Conservation (phyloP, 768 basidiomycete species). For the Pleurotus platypus region DNA sequence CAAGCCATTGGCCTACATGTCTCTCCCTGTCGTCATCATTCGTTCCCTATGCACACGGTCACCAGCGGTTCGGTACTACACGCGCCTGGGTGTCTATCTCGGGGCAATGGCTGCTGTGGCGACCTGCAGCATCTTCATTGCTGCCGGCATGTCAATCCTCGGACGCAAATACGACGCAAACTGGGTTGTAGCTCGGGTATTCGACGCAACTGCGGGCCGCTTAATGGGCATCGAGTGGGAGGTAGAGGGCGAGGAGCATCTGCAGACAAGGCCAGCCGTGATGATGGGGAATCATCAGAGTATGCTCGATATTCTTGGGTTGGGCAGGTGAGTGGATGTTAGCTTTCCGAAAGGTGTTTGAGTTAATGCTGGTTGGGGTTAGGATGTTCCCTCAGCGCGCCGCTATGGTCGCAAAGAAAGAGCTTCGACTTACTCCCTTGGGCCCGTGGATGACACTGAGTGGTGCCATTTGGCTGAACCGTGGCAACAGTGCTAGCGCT, state of each 20-base stretch:
- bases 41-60: conserved; percentile 54
- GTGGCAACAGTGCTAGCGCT: conserved; percentile 75
- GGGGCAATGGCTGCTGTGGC: conserved; percentile 69
- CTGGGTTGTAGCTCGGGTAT: conserved; percentile 76
- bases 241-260: conserved; percentile 84
- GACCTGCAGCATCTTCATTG: conserved; percentile 66
- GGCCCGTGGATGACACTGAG: conserved; percentile 90
- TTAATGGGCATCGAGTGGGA: conserved; percentile 65
- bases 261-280: conserved; percentile 68
- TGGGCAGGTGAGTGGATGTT: conserved; percentile 62
- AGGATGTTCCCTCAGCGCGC: conserved; percentile 81
- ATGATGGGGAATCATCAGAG: conserved; percentile 92
- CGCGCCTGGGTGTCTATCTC: conserved; percentile 68
- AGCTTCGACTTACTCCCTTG: conserved; percentile 80
- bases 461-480: conserved; percentile 89
- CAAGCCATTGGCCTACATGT: conserved; percentile 74
- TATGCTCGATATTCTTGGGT: conserved; percentile 80
- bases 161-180: conserved; percentile 80
- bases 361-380: conserved; percentile 8
- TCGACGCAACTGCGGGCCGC: conserved; percentile 67
- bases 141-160: conserved; percentile 59
- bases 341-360: conserved; percentile 2
- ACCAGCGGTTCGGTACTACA: conserved; percentile 64
- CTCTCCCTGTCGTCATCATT: conserved; percentile 66
- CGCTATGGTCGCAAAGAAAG: conserved; percentile 91